Base-by-base conservation (phyloP, 768 basidiomycete genomes). In the Gymnopilus dilepis region DNA sequence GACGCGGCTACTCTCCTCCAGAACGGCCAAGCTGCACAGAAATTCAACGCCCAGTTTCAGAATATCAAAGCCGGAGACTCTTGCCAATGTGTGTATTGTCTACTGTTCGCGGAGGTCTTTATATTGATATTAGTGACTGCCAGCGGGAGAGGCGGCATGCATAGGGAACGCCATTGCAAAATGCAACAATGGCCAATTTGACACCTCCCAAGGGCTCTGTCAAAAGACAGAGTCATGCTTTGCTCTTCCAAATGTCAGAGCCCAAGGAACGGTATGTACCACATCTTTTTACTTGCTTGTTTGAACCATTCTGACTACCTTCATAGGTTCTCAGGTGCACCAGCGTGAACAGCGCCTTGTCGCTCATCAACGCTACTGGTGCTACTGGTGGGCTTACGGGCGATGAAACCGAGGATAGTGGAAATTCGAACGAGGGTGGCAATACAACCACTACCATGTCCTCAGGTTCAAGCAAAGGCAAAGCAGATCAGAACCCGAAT, bases 1-100 rank as follows among this genome's bases (percentile, higher is more conserved):
- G 79, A 82, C 67, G 69, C 77, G 55, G 62, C 71, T 24, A 77
- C 78, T n/a, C 77, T 86, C 22, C 70, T 78, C 5, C 66, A 76
- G 52, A 87, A 86, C 63, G 86, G 78, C 13, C 74, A 77, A 61
- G 69, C 74, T 38, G 86, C 87, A 0, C 85, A 87, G 66, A 66
- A 72, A 30, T 74, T 84, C 28, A 89, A 89, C 62, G 67, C 73
- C 1, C 71, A 80, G 47, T 88, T 84, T 62, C 63, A 72, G 59
- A 71, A 60, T 6, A 45, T 85, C 22, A 82, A 77, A 0, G 58
- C 61, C 0, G 72, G 74, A 0, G 83, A 82, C 58, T 31, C 81
- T 3, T 88, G 87, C 70, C 72, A 73, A 33, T 68, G 85, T 86
- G 47, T 57, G 77, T 70, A 6, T 34, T 17, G 41, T 42, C 11